Conservation (phyloP, 345 rosid genomes). For the Mallotus nudiflorus region DNA sequence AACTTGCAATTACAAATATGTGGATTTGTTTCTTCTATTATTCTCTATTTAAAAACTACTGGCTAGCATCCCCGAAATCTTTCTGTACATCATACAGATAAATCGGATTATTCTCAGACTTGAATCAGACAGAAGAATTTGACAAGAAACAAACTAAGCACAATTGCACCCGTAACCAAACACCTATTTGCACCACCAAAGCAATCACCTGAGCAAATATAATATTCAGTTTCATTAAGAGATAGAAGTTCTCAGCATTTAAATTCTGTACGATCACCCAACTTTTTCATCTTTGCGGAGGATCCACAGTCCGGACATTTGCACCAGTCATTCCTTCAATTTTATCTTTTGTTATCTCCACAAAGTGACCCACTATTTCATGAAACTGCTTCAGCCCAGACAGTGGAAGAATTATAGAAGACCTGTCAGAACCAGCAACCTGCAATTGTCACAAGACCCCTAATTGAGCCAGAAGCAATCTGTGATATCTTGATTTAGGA, state of each 20-base stretch:
- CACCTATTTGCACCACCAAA: constrained; percentile 29
- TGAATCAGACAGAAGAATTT: constrained; percentile 35
- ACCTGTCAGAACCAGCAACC: constrained; percentile 96
- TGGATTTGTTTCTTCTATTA: constrained; percentile 25
- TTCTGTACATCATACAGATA: constrained; percentile 33
- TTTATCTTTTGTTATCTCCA: constrained; percentile 88
- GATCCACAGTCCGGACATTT: constrained; percentile 84
- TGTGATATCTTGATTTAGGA: background rate
- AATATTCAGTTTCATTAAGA: constrained; percentile 14
- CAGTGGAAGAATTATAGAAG: constrained; percentile 92
- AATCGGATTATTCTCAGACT: constrained; percentile 47
- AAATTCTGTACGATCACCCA: constrained; percentile 4
- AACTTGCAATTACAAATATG: constrained; percentile 38
- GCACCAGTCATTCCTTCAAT: constrained; percentile 91
- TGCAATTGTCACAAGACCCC: constrained; percentile 32
- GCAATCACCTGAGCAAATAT: constrained; percentile 36
- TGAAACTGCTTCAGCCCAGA: constrained; percentile 94
- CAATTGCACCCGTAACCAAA: constrained; percentile 46
- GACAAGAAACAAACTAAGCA: constrained; percentile 30
- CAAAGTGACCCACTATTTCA: constrained; percentile 89
- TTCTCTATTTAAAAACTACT: constrained; percentile 34
- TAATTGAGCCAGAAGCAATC: constrained; percentile 2
- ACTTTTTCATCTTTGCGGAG: constrained; percentile 74
- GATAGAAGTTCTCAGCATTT: background rate
- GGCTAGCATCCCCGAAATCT: constrained; percentile 25